Evolutionary conservation across 2,329 filamentous ascomycete genomes (phyloP).

Genomic region (Colletotrichum viniferum): DNA sequence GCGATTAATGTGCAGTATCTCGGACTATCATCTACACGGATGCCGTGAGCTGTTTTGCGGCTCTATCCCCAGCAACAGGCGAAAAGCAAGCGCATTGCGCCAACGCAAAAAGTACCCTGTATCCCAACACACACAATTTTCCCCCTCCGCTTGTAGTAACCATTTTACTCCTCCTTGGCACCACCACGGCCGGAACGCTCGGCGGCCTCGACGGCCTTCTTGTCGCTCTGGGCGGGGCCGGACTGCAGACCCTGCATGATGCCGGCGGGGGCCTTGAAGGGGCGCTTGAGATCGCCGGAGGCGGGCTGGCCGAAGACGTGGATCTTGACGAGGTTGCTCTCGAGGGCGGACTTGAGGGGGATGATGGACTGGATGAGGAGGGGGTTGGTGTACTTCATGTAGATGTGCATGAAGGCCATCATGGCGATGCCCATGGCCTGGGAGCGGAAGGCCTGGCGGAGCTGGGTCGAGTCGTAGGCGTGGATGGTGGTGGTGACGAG

Average conservation of each 20-base stretch:
- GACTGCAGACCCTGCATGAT: conserved; percentile 81
- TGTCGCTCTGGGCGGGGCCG: conserved; percentile 84
- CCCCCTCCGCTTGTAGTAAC: background rate
- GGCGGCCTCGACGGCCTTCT: conserved; percentile 81
- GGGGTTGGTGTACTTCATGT: conserved; percentile 99
- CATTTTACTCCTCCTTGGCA: conserved; percentile 71
- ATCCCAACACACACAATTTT: conserved; percentile 6
- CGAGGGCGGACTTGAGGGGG: conserved; percentile 92
- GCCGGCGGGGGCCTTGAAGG: conserved; percentile 86
- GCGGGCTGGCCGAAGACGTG: conserved; percentile 88
- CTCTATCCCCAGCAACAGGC: background rate
- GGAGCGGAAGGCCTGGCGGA: conserved; percentile 83
- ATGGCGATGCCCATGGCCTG: conserved; percentile 97
- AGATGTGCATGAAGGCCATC: conserved; percentile 98
- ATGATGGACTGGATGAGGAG: conserved; percentile 99
- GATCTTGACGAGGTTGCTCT: conserved; percentile 96
- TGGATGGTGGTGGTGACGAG: conserved; percentile 95
- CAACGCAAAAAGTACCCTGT: conserved; percentile 26
- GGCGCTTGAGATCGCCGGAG: conserved; percentile 88
- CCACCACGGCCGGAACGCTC: conserved; percentile 77
- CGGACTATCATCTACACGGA: background rate
- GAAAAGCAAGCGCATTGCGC: background rate
- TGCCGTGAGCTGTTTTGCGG: background rate
- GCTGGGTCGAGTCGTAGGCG: conserved; percentile 89
- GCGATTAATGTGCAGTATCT: background rate